Base-by-base conservation (phyloP, 2,329 filamentous ascomycete species). In the Calonectria pteridis region DNA sequence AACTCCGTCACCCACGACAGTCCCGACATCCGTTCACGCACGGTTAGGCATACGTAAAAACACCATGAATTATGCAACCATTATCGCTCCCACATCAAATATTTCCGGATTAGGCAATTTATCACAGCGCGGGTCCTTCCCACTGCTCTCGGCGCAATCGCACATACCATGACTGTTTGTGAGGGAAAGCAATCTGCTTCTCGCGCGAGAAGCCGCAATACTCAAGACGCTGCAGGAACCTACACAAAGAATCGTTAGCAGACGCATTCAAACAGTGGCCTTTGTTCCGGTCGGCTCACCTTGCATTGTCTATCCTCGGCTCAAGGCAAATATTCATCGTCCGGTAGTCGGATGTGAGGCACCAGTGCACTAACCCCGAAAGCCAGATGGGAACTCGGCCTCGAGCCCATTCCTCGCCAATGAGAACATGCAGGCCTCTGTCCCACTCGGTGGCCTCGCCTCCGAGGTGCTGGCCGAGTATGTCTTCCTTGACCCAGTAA, bases 401-500 rank as follows among this genome's bases (percentile, higher is more conserved):
- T 66, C 96, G 89, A 70, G 95, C 97, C 86, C 97, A 97, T 79
- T 98, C 93, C 85, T 98, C 97, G 1, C 97, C 97, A 4, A 99
- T 90, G 49, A 99, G 87, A 16, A 97, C 92, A 81, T 99, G 97
- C 23, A 98, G 86, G 0, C 97, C 97, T 9, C 97, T 89, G 79
- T 98, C 96, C 84, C 94, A 98, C 79, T 98, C 94, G 10, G 90
- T 91, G 0, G 92, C 91, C 4, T 90, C 89, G 28, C 89, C 89
- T 0, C 92, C 89, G 5, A 97, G 84, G 76, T 95, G 89, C 62
- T 89, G 90, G 0, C 94, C 95, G 0, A 99, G 83, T 0, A 88
- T 86, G 81, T 98, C 97, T 82, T 99, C 97, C 81, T 98, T 98
- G 4, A 97, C 95, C 96, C 97, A 99, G 86, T 99, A 99, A 40